Evolutionary conservation across 106 monocot genomes (phyloP).

Genomic region (Phalaenopsis aphrodite): DNA sequence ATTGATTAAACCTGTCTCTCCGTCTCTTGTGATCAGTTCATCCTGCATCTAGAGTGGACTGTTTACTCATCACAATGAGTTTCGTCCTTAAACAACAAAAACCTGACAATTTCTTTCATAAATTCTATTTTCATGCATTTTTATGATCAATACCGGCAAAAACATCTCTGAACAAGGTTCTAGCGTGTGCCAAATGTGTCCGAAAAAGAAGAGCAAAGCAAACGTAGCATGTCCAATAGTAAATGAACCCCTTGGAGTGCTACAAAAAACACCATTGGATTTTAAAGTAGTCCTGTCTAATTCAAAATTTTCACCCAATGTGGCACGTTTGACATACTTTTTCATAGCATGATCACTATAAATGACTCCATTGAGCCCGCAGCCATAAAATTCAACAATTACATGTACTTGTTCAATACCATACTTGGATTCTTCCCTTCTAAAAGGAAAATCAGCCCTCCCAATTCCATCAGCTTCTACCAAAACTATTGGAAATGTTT

Average conservation of each 20-base stretch:
- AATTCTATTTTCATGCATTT: neutral
- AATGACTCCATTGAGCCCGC: no score
- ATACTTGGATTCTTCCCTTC: constrained; percentile 10
- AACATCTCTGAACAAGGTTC: constrained; percentile 4
- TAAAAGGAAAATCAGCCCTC: constrained; percentile 15
- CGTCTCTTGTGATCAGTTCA: no score
- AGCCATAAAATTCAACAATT: neutral
- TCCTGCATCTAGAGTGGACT: no score
- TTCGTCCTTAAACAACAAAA: neutral
- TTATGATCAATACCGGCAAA: neutral
- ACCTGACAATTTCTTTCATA: neutral
- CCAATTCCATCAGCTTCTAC: constrained; percentile 14
- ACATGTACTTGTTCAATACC: neutral
- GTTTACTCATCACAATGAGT: neutral
- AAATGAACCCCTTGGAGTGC: neutral
- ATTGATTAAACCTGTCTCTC: no score
- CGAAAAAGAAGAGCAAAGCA: neutral
- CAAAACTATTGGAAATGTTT: neutral
- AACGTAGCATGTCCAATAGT: neutral
- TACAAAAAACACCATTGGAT: neutral
- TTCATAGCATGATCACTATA: neutral
- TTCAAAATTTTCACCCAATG: neutral
- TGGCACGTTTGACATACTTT: neutral
- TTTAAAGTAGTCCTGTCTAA: neutral
- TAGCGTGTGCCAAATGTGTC: neutral